Evolutionary conservation across 306 rosid species (phyloP).

Genomic region (Clitoria ternatea): DNA sequence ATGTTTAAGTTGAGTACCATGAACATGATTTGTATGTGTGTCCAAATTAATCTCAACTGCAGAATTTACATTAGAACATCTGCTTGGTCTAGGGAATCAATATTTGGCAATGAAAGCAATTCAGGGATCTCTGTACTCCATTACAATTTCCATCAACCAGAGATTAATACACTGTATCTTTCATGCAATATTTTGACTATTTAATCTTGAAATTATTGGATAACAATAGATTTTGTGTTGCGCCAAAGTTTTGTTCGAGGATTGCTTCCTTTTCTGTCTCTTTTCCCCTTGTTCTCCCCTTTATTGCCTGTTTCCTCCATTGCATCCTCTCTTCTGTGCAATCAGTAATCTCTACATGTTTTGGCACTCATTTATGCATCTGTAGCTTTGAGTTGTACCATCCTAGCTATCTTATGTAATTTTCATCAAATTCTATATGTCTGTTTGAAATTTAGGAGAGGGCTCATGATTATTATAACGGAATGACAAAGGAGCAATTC

Average conservation of each 20-base stretch:
- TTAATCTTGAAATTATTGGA: background rate
- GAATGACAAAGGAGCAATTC: conserved; percentile 88
- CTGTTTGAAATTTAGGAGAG: conserved; percentile 51
- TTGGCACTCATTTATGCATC: background rate
- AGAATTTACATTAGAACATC: too few relatives aligned
- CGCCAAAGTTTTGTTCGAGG: background rate
- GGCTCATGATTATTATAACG: conserved; percentile 68
- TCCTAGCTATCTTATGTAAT: background rate
- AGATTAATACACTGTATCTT: background rate
- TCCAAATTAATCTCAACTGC: too few relatives aligned
- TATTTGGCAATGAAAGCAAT: background rate
- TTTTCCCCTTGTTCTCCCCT: background rate
- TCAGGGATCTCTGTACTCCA: background rate
- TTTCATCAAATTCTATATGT: background rate
- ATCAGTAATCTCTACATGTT: background rate
- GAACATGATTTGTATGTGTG: too few relatives aligned
- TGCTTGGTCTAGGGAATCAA: too few relatives aligned
- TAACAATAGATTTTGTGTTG: background rate
- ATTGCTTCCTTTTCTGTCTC: background rate
- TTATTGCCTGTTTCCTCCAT: background rate
- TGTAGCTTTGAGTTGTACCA: background rate
- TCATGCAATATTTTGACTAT: background rate
- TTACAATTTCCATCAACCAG: background rate
- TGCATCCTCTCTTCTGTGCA: background rate
- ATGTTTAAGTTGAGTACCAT: too few relatives aligned